These are phyloP conservation scores for Fabrea salina DNA, from an alignment of 169 alveolate species.

Conservation along the genomic window DNA sequence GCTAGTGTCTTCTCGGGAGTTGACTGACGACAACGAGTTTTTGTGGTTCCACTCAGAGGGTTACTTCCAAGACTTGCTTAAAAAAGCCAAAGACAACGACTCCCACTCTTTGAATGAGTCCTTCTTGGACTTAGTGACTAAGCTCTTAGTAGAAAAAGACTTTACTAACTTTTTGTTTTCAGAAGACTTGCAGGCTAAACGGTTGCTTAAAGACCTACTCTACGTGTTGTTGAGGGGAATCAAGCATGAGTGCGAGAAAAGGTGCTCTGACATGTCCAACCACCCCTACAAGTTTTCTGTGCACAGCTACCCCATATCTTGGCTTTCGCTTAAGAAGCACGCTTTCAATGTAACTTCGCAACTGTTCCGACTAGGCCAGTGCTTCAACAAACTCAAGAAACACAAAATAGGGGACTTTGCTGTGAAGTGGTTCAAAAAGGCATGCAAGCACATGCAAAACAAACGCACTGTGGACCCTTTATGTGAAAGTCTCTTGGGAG, in stretches of 20 bases:
- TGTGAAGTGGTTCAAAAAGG: background rate
- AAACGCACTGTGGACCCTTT: background rate
- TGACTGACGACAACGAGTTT: background rate
- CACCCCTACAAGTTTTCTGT: background rate
- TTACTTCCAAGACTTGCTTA: background rate
- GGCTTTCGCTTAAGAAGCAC: background rate
- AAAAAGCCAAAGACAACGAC: slow-evolving; percentile 5
- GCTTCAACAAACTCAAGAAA: background rate
- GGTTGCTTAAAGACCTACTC: background rate
- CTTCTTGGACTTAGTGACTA: background rate
- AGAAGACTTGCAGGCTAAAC: background rate
- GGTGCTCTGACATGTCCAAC: slow-evolving; percentile 6
- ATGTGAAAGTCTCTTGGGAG: slow-evolving; percentile 13
- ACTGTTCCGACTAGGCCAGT: slow-evolving; percentile 7
- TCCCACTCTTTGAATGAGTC: background rate
- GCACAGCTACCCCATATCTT: background rate
- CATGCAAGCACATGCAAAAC: background rate
- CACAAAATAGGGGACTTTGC: slow-evolving; percentile 1
- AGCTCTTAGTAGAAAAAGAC: slow-evolving; percentile 18
- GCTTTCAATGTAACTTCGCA: background rate
- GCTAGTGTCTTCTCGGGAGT: background rate
- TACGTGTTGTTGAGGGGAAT: background rate
- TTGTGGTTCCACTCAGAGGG: background rate
- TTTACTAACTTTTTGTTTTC: background rate
- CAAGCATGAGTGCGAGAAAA: slow-evolving; percentile 14